These are phyloP conservation scores for Camelina hispida DNA, from an alignment of 345 rosid species.

Conservation along the genomic window DNA sequence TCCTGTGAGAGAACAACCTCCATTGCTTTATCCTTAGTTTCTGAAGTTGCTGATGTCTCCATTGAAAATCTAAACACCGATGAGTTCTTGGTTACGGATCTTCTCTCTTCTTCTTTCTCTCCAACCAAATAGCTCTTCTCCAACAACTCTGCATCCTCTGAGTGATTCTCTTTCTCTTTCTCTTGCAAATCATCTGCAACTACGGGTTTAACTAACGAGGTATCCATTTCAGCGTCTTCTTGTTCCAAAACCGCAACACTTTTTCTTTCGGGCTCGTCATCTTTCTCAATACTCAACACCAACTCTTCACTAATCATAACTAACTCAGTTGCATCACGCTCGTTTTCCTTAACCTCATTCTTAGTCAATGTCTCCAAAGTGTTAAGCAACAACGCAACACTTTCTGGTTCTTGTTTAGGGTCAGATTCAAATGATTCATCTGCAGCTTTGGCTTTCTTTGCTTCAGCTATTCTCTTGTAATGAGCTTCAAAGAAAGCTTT, in stretches of 20 bases:
- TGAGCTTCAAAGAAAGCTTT: slow-evolving; percentile 88
- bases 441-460: slow-evolving; percentile 60
- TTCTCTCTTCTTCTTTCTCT: slow-evolving; percentile 20
- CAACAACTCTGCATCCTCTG: slow-evolving; percentile 7
- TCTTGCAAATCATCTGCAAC: slow-evolving; percentile 21
- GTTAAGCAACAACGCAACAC: slow-evolving; percentile 30
- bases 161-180: neutral
- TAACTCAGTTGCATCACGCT: slow-evolving; percentile 6
- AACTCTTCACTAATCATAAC: slow-evolving; percentile 10
- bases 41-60: slow-evolving; percentile 30
- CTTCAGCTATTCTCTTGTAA: slow-evolving; percentile 69
- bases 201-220: neutral
- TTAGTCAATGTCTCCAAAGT: slow-evolving; percentile 43
- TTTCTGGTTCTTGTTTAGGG: slow-evolving; percentile 19
- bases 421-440: slow-evolving; percentile 17
- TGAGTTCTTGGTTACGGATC: slow-evolving; percentile 18
- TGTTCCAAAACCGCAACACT: slow-evolving; percentile 30
- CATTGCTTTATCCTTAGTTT: slow-evolving; percentile 19
- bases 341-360: slow-evolving; percentile 35
- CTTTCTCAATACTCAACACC: slow-evolving; percentile 26
- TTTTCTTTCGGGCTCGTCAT: neutral
- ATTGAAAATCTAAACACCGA: slow-evolving; percentile 12
- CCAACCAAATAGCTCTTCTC: slow-evolving; percentile 19
- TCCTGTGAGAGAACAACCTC: slow-evolving; percentile 26
- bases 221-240: slow-evolving; percentile 11